Conservation (phyloP, 2,329 filamentous ascomycete species). For the Xylaria sp. region DNA sequence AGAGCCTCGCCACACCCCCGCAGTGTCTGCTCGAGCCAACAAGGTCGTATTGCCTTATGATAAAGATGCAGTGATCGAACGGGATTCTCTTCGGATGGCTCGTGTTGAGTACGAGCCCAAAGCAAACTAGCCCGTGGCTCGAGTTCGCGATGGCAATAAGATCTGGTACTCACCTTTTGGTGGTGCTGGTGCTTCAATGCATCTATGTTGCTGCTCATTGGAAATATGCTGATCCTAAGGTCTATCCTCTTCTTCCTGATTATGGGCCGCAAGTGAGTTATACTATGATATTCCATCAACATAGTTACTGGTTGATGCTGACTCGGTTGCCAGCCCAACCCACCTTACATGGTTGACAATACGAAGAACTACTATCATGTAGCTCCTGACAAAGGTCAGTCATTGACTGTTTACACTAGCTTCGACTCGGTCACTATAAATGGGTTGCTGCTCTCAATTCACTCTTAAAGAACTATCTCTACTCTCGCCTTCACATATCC, state of each 20-base stretch:
- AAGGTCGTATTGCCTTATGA: no score
- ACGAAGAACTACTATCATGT: constrained; percentile 38
- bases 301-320: not conserved
- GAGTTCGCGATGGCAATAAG: not conserved
- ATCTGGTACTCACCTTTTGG: not conserved
- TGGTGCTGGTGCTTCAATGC: not conserved
- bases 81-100: not conserved
- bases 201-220: constrained; percentile 5
- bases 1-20: no score
- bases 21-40: no score
- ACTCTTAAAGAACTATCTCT: no score
- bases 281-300: not conserved
- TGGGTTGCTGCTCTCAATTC: not conserved
- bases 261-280: constrained; percentile 5
- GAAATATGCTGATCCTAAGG: constrained; percentile 9
- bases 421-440: not conserved
- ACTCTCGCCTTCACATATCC: no score
- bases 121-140: not conserved
- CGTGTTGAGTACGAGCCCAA: not conserved
- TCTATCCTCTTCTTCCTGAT: constrained; percentile 4
- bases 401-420: not conserved
- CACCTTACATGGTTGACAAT: constrained; percentile 43
- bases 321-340: not conserved
- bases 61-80: no score
- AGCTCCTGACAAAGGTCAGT: constrained; percentile 39